phyloP scores from a whole-genome alignment of 306 rosid genomes.

The Datisca glomerata region DNA sequence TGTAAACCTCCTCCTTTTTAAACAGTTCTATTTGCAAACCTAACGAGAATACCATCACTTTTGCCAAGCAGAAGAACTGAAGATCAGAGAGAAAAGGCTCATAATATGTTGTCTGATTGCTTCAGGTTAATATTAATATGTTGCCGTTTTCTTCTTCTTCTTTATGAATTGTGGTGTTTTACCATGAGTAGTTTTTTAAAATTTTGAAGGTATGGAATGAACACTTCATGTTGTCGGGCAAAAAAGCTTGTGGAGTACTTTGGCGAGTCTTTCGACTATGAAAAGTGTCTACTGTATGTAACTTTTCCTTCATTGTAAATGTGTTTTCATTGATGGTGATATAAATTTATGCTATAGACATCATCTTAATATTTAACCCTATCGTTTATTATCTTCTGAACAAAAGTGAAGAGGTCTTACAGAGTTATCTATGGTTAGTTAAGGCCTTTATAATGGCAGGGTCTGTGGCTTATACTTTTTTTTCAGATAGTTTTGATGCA shows the following conservation, averaged over 20 bases:
- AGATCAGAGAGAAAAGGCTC: conserved; percentile 63
- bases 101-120: conserved; percentile 76
- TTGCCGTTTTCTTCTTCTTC: conserved; percentile 6
- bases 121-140: conserved; percentile 56
- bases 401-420: no score
- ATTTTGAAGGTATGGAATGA: conserved; percentile 74
- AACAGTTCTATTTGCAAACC: conserved; percentile 73
- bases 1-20: no score
- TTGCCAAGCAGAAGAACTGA: conserved; percentile 73
- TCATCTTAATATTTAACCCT: not conserved
- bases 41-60: conserved; percentile 67
- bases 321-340: not conserved
- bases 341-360: not conserved
- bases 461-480: no score
- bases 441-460: no score
- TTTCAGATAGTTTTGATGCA: not conserved
- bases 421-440: no score
- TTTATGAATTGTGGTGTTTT: not conserved
- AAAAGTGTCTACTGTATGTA: conserved; percentile 72
- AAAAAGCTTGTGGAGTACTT: conserved; percentile 76
- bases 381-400: not conserved
- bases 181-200: not conserved
- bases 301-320: conserved; percentile 3
- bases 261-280: conserved; percentile 50
- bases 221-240: conserved; percentile 69